Base-by-base conservation (phyloP, 1,284 basidiomycete species). In the Porodaedalea pini region DNA sequence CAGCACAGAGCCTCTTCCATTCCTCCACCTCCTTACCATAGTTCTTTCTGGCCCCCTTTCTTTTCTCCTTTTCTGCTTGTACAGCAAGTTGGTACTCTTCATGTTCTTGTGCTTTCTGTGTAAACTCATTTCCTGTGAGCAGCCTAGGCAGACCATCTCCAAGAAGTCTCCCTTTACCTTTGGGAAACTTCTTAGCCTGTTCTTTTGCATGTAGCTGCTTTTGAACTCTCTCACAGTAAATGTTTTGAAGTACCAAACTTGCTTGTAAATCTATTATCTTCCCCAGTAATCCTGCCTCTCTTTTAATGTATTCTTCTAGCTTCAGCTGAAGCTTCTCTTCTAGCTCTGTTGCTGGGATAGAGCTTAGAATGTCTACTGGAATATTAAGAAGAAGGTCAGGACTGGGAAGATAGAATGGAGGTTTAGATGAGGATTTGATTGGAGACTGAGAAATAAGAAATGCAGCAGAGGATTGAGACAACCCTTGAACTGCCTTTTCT, bases 81-180 rank as follows among this genome's bases (percentile, higher is more conserved):
- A 31, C 49, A 13, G 27, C n/a, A 17, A 36, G 21, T 23, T 51
- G 49, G 13, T 23, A 23, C 19, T 51, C n/a, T 7, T 11, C 31
- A 36, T 31, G 34, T 4, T 34, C 49, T 37, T 31, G 7, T 5
- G 34, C 49, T 34, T 39, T 34, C 34, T 25, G 5, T 31, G 34
- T 34, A 21, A 51, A 51, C 6, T 51, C 49, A 39, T 51, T 29
- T 21, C 25, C 49, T 51, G 49, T 51, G 34, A 51, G 49, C n/a
- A 25, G 34, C 4, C 49, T 25, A 34, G 49, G 49, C 4, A 51
- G 17, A 7, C 49, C 49, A 51, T 51, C 49, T 4, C 49, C 49
- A 36, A 51, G n/a, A 39, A 51, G 49, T 17, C 21, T 51, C 11
- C 49, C 49, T 31, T 17, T 51, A 19, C n/a, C 29, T 39, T 51